Evolutionary conservation across 768 basidiomycete genomes (phyloP).

Genomic region (Tricholoma terreum): DNA sequence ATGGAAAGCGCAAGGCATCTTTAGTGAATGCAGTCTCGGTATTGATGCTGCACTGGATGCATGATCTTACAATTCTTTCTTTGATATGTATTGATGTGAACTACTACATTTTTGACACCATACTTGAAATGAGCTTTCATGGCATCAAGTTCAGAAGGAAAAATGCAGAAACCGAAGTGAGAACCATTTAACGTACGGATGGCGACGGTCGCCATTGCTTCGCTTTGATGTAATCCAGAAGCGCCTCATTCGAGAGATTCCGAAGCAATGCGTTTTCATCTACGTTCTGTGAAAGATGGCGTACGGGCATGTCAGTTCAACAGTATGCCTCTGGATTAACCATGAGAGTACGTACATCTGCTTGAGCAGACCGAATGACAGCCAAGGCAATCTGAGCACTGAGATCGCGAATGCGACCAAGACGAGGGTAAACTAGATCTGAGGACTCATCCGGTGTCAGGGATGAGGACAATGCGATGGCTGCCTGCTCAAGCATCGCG

Average conservation of each 20-base stretch:
- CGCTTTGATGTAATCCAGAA: constrained; percentile 47
- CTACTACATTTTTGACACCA: too few relatives aligned
- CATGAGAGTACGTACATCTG: constrained; percentile 41
- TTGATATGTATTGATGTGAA: neutral
- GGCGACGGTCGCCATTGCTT: constrained; percentile 54
- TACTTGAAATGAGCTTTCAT: too few relatives aligned
- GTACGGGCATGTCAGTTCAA: neutral
- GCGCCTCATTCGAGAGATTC: constrained; percentile 42
- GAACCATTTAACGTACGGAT: constrained; percentile 12
- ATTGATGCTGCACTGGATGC: constrained; percentile 38
- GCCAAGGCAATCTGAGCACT: constrained; percentile 57
- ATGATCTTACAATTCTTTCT: constrained; percentile 18
- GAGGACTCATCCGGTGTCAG: constrained; percentile 49
- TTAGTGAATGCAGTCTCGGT: constrained; percentile 13
- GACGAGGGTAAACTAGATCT: constrained; percentile 65
- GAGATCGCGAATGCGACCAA: constrained; percentile 64
- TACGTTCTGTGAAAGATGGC: constrained; percentile 28
- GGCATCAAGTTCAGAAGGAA: neutral
- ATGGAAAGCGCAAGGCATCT: constrained; percentile 46
- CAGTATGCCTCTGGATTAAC: too few relatives aligned
- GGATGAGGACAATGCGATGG: constrained; percentile 58
- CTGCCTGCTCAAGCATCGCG: constrained; percentile 64
- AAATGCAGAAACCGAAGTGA: constrained; percentile 3
- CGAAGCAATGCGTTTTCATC: constrained; percentile 47
- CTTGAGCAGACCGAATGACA: constrained; percentile 64